phyloP scores from a whole-genome alignment of 2,329 filamentous ascomycete genomes.

The Penicillium glabrum region DNA sequence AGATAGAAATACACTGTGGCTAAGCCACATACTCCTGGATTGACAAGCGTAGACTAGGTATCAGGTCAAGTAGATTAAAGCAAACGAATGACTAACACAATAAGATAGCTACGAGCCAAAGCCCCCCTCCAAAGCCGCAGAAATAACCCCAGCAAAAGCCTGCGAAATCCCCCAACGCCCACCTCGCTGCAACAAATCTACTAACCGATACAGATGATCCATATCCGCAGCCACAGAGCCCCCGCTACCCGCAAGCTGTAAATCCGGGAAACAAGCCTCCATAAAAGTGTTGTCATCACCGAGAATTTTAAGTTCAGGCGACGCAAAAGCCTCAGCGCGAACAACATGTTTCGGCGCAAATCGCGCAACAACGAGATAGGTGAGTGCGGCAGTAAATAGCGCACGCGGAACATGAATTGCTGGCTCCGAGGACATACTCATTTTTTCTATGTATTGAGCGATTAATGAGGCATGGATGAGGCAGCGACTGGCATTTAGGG shows the following conservation, averaged over 20 bases:
- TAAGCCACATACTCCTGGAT: no score
- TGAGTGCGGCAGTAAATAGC: slow-evolving; percentile 14
- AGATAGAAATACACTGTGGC: no score
- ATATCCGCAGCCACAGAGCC: slow-evolving; percentile 19
- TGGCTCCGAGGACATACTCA: slow-evolving; percentile 18
- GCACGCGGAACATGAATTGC: slow-evolving; percentile 21
- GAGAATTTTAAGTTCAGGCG: neutral
- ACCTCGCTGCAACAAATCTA: slow-evolving; percentile 18
- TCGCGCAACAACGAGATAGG: slow-evolving; percentile 18
- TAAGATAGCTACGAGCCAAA: neutral
- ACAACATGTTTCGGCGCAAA: slow-evolving; percentile 11
- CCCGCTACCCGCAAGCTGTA: neutral
- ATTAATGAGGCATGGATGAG: slow-evolving; percentile 17
- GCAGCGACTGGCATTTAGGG: slow-evolving; percentile 19
- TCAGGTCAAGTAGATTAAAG: no score
- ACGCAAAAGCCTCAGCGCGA: neutral
- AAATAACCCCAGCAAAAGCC: slow-evolving; percentile 24
- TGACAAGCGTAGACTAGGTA: no score
- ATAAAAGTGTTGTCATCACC: neutral
- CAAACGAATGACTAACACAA: no score
- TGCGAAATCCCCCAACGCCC: slow-evolving; percentile 30
- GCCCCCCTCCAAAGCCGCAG: slow-evolving; percentile 3
- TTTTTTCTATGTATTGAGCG: slow-evolving; percentile 14
- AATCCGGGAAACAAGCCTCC: neutral
- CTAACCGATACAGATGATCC: slow-evolving; percentile 21